Evolutionary conservation across 148 eudicot species (phyloP).

Genomic region (Spergularia marina): DNA sequence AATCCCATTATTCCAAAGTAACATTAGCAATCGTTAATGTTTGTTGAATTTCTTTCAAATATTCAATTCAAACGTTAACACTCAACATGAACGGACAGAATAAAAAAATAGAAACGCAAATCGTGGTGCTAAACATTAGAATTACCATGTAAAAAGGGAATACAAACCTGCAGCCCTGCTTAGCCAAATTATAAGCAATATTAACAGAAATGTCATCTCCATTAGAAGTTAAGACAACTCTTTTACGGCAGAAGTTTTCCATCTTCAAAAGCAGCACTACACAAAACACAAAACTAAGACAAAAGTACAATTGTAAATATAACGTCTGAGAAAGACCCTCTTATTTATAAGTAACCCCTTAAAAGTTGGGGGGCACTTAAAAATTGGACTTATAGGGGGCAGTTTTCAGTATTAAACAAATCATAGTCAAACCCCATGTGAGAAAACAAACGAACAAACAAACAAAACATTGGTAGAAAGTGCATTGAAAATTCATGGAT

Average conservation of each 20-base stretch:
- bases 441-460: neutral
- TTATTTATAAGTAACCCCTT: conserved; percentile 14
- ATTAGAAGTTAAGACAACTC: conserved; percentile 69
- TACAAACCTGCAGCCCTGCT: conserved; percentile 79
- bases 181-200: conserved; percentile 59
- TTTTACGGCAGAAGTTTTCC: conserved; percentile 45
- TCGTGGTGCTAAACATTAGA: no score
- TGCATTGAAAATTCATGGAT: neutral
- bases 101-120: no score
- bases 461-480: neutral
- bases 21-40: no score
- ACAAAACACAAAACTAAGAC: neutral
- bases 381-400: no score
- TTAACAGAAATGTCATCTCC: conserved; percentile 70
- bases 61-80: no score
- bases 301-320: neutral
- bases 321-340: neutral
- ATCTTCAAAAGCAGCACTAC: conserved; percentile 26
- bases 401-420: neutral
- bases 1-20: no score
- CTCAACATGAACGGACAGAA: no score
- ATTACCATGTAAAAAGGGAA: neutral
- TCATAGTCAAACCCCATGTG: neutral
- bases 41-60: no score
- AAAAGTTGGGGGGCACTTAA: neutral